Percentiles rank a stretch among this genome's conserved stretches.
Conservation (phyloP, 23 red algal species). For the Gracilariopsis chorda region DNA sequence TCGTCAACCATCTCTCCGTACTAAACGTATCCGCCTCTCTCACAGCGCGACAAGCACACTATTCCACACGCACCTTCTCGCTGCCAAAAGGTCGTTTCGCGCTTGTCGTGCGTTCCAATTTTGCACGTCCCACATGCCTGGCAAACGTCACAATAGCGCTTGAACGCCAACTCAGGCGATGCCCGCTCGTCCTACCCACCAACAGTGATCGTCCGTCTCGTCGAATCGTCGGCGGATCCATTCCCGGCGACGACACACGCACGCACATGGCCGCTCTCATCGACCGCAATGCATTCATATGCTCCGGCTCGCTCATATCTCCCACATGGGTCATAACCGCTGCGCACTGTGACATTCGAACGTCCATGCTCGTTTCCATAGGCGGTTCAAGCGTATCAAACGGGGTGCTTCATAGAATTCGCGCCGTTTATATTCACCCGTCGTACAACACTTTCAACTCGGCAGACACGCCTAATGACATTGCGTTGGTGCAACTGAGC, state of each 20-base stretch:
- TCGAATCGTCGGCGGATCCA: constrained; percentile 36
- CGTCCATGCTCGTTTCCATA: not conserved
- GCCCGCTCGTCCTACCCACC: not conserved
- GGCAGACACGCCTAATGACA: constrained; percentile 31
- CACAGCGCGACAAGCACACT: not conserved
- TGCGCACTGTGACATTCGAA: constrained; percentile 48
- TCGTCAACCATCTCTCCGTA: not conserved
- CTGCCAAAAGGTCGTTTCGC: not conserved
- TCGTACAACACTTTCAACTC: not conserved
- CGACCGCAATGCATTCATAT: not conserved
- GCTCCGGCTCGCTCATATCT: constrained; percentile 55
- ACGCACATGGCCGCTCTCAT: constrained; percentile 55
- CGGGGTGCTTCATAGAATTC: not conserved
- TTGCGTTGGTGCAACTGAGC: constrained; percentile 22
- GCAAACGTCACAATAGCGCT: not conserved
- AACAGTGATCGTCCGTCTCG: not conserved
- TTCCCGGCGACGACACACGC: not conserved
- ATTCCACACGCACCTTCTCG: not conserved
- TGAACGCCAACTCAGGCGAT: not conserved
- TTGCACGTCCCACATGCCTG: not conserved
- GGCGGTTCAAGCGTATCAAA: not conserved
- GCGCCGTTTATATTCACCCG: not conserved
- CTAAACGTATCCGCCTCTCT: not conserved
- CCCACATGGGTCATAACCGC: constrained; percentile 45
- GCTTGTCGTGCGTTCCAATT: not conserved